Percentiles rank a stretch among this genome's conserved stretches.
phyloP scores from a whole-genome alignment of 1,139 yeast species.

The Magnusiomyces sp. region DNA sequence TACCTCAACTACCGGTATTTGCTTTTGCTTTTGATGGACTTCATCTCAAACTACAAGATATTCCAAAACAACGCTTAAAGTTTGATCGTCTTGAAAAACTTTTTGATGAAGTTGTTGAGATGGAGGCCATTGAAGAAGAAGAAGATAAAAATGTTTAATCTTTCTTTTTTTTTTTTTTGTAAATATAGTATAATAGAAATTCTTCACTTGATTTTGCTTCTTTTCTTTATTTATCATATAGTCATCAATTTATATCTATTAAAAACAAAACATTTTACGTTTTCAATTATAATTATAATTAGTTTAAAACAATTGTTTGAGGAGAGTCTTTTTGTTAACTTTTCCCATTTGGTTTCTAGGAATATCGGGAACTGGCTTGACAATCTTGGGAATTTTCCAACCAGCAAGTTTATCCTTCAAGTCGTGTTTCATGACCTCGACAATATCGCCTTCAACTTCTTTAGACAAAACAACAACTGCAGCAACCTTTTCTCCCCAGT shows the following conservation, averaged over 20 bases:
- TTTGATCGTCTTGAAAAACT: conserved; percentile 26
- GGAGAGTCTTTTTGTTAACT: conserved; percentile 30
- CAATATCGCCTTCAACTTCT: conserved; percentile 15
- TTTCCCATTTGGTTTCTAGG: conserved; percentile 34
- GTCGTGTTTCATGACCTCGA: conserved; percentile 20
- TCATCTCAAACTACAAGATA: conserved; percentile 39
- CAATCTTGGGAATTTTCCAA: conserved; percentile 28
- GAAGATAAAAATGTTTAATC: neutral
- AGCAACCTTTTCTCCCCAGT: conserved; percentile 34
- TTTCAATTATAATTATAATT: neutral
- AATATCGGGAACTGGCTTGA: conserved; percentile 18
- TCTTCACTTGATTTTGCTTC: neutral
- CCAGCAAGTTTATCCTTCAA: conserved; percentile 24
- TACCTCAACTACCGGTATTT: conserved; percentile 12
- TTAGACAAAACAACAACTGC: conserved; percentile 25
- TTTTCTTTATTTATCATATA: neutral
- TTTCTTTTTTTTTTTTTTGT: too few species aligned
- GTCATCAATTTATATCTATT: neutral
- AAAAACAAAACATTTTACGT: neutral
- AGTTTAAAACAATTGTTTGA: conserved; percentile 19
- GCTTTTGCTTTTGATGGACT: conserved; percentile 58
- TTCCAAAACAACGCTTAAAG: conserved; percentile 29
- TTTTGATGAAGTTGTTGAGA: conserved; percentile 21
- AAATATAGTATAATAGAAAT: neutral
- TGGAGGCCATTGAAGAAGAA: conserved; percentile 6